A percentile compares a stretch with the other conserved stretches of the same genome.
Conservation (phyloP, 2,329 filamentous ascomycete genomes). For the Colletotrichum liriopes region DNA sequence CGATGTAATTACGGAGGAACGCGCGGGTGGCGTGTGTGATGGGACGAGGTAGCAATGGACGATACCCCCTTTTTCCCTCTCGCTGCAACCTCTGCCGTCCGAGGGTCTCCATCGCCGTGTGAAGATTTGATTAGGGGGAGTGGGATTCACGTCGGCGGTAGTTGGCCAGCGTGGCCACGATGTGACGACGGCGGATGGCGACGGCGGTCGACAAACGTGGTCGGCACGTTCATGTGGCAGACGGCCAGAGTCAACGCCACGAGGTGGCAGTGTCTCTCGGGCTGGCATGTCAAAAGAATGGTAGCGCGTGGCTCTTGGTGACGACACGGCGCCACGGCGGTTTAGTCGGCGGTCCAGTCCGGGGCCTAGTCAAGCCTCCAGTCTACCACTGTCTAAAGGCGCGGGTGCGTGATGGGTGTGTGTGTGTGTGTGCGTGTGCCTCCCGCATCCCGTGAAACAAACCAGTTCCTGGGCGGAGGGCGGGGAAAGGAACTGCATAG, state of each 20-base stretch:
- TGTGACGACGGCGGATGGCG: neutral
- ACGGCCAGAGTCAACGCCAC: neutral
- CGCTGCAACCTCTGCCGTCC: neutral
- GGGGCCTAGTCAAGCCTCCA: neutral
- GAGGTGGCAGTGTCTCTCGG: neutral
- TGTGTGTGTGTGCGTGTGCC: neutral
- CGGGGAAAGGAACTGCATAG: neutral
- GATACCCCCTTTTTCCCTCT: conserved; percentile 44
- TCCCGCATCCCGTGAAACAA: conserved; percentile 39
- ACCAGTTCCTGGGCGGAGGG: neutral
- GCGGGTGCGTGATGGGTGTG: too few relatives aligned
- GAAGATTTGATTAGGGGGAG: neutral
- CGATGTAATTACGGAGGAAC: conserved; percentile 39
- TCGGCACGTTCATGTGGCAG: neutral
- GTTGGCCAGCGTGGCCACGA: neutral
- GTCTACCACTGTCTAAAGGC: too few relatives aligned
- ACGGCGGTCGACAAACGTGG: neutral
- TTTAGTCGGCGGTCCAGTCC: conserved; percentile 21
- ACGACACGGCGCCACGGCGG: conserved; percentile 15
- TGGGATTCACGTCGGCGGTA: neutral
- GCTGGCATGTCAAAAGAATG: neutral
- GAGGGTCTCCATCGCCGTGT: neutral
- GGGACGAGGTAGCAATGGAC: conserved; percentile 44
- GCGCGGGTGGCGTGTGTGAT: conserved; percentile 21
- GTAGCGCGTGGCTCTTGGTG: neutral